Conservation (phyloP, 441 rosid species). For the Mallotus japonicus region DNA sequence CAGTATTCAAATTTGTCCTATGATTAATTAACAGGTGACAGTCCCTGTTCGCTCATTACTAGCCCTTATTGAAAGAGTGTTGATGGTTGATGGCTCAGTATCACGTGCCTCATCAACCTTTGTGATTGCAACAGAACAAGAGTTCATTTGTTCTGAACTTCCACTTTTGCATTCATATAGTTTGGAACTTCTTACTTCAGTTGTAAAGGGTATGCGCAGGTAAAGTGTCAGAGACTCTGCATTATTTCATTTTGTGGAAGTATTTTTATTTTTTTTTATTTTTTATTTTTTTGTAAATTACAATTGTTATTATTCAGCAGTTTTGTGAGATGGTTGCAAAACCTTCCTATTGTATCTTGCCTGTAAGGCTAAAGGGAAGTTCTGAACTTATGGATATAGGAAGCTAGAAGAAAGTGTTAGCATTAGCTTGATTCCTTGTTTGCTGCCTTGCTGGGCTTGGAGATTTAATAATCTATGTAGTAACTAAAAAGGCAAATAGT, state of each 20-base stretch:
- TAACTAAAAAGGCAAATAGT: not conserved
- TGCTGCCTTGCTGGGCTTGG: not conserved
- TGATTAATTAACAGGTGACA: slow-evolving; percentile 44
- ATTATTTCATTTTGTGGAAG: not conserved
- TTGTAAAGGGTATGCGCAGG: slow-evolving; percentile 75
- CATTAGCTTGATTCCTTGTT: not conserved
- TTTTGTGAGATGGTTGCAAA: not conserved
- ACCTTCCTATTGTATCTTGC: not conserved
- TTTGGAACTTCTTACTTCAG: slow-evolving; percentile 62
- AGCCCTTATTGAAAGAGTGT: slow-evolving; percentile 76
- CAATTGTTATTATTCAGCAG: not conserved
- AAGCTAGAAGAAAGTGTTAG: not conserved
- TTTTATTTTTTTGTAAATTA: not conserved
- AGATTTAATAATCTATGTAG: not conserved
- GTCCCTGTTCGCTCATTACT: slow-evolving; percentile 61
- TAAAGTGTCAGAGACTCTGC: slow-evolving; percentile 20
- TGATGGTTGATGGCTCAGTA: slow-evolving; percentile 74
- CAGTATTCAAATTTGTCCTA: not conserved
- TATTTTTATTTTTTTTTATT: too few species aligned
- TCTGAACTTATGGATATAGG: not conserved
- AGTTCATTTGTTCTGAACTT: slow-evolving; percentile 73
- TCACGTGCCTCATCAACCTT: slow-evolving; percentile 44
- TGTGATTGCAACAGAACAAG: slow-evolving; percentile 68
- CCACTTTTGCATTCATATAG: slow-evolving; percentile 61
- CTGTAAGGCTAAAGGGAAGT: not conserved